Evolutionary conservation across 176 grass and related monocot species (phyloP).

Genomic region (Bromus sterilis): DNA sequence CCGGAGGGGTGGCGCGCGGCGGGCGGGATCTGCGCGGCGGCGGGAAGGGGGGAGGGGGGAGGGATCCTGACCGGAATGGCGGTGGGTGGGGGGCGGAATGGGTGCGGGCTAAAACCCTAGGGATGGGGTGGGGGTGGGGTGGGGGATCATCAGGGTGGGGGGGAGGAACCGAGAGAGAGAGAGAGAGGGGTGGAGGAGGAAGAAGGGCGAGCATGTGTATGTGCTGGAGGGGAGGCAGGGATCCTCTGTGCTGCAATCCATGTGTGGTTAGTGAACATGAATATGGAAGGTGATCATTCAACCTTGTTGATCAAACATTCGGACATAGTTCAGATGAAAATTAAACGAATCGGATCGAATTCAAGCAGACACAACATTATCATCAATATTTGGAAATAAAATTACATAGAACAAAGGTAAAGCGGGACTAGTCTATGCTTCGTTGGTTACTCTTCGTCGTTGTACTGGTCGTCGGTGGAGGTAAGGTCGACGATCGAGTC

Average conservation of each 20-base stretch:
- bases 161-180: conserved; percentile 17
- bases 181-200: not conserved
- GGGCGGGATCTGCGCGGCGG: conserved; percentile 21
- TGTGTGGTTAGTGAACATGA: too few species aligned
- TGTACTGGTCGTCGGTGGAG: too few species aligned
- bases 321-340: too few species aligned
- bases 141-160: conserved; percentile 9
- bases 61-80: conserved; percentile 35
- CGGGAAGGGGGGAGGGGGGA: not conserved
- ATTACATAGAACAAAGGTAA: too few species aligned
- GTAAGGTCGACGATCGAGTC: too few species aligned
- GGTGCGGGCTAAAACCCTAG: conserved; percentile 43
- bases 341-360: too few species aligned
- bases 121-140: not conserved
- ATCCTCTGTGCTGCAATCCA: conserved; percentile 32
- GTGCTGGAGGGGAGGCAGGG: not conserved
- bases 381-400: too few species aligned
- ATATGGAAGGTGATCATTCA: too few species aligned
- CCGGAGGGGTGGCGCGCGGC: not conserved
- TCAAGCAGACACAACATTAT: too few species aligned
- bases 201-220: conserved; percentile 23
- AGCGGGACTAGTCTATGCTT: too few species aligned
- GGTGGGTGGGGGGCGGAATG: conserved; percentile 9
- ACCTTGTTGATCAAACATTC: too few species aligned
- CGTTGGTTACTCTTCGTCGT: too few species aligned